Conservation (phyloP, 805 yeast genomes). For the Ogataea kodamae region DNA sequence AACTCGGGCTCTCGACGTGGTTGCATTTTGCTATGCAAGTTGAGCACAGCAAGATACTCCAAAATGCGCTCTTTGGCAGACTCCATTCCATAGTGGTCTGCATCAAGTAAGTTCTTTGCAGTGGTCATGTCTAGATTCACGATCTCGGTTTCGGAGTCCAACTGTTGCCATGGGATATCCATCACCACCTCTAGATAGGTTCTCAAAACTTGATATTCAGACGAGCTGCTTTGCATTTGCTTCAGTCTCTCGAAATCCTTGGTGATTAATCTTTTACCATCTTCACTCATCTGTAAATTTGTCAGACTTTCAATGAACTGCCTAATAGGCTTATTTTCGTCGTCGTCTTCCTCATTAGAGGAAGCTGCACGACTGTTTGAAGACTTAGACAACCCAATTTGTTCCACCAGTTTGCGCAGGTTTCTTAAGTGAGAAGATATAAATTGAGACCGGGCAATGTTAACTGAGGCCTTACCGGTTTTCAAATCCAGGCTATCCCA, state of each 20-base stretch:
- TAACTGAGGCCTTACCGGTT: constrained; percentile 22
- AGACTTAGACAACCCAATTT: constrained; percentile 15
- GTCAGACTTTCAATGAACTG: constrained; percentile 33
- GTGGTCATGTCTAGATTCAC: constrained; percentile 44
- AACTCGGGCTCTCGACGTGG: constrained; percentile 7
- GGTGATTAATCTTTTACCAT: constrained; percentile 38
- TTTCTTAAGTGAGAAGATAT: constrained; percentile 28
- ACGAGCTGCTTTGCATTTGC: constrained; percentile 52
- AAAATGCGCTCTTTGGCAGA: constrained; percentile 71
- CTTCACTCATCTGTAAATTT: constrained; percentile 35
- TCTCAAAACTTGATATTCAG: constrained; percentile 62
- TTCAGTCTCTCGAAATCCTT: constrained; percentile 56
- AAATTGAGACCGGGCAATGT: constrained; percentile 26
- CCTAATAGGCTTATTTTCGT: constrained; percentile 31
- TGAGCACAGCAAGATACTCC: constrained; percentile 77
- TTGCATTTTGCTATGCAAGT: constrained; percentile 41
- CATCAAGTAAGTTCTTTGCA: constrained; percentile 58
- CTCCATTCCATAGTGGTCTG: constrained; percentile 76
- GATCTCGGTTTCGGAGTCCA: constrained; percentile 20
- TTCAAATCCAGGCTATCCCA: constrained; percentile 30
- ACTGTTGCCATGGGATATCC: constrained; percentile 56
- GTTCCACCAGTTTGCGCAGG: constrained; percentile 26
- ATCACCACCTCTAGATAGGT: constrained; percentile 61
- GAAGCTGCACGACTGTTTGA: constrained; percentile 6
- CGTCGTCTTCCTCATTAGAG: constrained; percentile 41